These are phyloP conservation scores for Aspergillus versicolor DNA, from an alignment of 2,329 filamentous ascomycete species.

Conservation along the genomic window DNA sequence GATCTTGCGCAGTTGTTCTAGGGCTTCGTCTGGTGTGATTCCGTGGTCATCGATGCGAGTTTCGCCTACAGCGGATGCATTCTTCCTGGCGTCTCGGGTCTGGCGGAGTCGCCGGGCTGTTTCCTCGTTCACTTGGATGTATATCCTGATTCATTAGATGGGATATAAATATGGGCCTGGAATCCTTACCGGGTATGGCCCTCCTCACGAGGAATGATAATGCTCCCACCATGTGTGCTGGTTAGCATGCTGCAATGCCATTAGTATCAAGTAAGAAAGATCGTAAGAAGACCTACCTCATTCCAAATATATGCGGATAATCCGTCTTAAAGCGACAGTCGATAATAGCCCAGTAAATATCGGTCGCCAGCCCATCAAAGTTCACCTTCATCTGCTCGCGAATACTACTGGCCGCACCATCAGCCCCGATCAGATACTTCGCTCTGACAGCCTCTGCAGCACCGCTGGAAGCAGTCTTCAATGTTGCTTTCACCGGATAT, in stretches of 20 bases:
- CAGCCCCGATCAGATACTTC: conserved; percentile 5
- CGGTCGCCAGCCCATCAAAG: conserved; percentile 5
- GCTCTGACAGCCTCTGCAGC: neutral
- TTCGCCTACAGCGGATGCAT: neutral
- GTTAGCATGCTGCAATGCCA: neutral
- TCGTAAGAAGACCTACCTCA: neutral
- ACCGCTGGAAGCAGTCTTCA: neutral
- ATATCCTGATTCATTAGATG: neutral
- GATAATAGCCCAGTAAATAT: conserved; percentile 10
- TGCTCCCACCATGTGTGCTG: neutral
- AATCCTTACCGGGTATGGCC: neutral
- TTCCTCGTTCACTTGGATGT: conserved; percentile 1
- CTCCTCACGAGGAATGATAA: conserved; percentile 7
- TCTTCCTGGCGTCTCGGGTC: neutral
- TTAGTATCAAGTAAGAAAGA: neutral
- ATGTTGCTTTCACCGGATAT: neutral
- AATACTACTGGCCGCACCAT: conserved; percentile 5
- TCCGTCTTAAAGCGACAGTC: conserved; percentile 7
- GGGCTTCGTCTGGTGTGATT: conserved; percentile 2
- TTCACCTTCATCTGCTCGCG: conserved; percentile 2
- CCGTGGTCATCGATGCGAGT: conserved; percentile 4
- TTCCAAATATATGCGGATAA: conserved; percentile 6
- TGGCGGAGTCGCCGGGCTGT: neutral
- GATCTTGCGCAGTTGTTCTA: conserved; percentile 2
- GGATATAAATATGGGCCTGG: neutral